These are phyloP conservation scores for Talaromyces sp. DNA, from an alignment of 2,329 filamentous ascomycete species.

Conservation along the genomic window DNA sequence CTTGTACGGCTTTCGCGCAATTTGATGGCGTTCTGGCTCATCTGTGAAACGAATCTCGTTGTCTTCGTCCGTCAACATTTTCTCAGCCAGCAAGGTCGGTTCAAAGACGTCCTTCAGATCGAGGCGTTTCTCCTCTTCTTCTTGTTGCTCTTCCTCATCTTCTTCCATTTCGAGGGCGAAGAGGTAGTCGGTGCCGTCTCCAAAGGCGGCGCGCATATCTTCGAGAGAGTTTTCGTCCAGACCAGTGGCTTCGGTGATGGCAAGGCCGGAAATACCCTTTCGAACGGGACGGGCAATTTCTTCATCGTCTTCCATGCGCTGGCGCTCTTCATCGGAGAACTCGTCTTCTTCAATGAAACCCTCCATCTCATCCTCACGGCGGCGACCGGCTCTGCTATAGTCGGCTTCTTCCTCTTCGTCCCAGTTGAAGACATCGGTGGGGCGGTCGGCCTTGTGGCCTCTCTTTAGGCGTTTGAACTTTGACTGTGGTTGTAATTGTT, in stretches of 20 bases:
- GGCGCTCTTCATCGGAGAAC: slow-evolving; percentile 74
- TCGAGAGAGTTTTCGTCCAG: slow-evolving; percentile 89
- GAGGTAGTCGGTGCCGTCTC: slow-evolving; percentile 89
- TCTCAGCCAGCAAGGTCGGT: slow-evolving; percentile 87
- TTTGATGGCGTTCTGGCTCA: slow-evolving; percentile 88
- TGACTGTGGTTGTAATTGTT: slow-evolving; percentile 49
- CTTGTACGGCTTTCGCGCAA: slow-evolving; percentile 84
- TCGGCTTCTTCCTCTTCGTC: slow-evolving; percentile 73
- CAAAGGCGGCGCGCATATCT: slow-evolving; percentile 94
- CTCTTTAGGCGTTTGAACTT: slow-evolving; percentile 97
- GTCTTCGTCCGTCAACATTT: slow-evolving; percentile 91
- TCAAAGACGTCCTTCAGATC: slow-evolving; percentile 98
- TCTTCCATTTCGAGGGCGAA: slow-evolving; percentile 90
- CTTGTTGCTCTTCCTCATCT: slow-evolving; percentile 69
- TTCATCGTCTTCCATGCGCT: slow-evolving; percentile 63
- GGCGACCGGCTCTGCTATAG: slow-evolving; percentile 44
- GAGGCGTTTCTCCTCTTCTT: slow-evolving; percentile 73
- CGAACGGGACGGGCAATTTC: slow-evolving; percentile 79
- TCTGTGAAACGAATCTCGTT: slow-evolving; percentile 84
- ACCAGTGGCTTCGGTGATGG: slow-evolving; percentile 71
- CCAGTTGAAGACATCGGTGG: slow-evolving; percentile 89
- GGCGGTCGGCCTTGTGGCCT: slow-evolving; percentile 62
- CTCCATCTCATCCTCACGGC: slow-evolving; percentile 72
- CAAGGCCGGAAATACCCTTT: slow-evolving; percentile 59
- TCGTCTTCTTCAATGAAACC: slow-evolving; percentile 98